Evolutionary conservation across 495 filamentous ascomycete genomes (phyloP).

Genomic region (Hypoxylon rickii): DNA sequence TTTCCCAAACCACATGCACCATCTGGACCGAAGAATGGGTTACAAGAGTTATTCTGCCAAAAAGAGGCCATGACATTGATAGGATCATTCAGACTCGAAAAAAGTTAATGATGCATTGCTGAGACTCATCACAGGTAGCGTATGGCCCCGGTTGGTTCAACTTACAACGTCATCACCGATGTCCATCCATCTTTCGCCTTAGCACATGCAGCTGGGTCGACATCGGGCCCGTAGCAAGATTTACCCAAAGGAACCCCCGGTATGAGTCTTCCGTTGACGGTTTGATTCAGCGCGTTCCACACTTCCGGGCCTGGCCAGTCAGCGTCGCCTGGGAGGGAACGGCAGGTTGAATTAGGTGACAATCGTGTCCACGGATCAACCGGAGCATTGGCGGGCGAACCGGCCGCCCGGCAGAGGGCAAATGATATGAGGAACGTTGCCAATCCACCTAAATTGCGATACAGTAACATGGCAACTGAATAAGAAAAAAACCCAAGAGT

Average conservation of each 20-base stretch:
- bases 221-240: neutral
- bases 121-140: neutral
- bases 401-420: too few relatives aligned
- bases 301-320: neutral
- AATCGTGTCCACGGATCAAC: too few relatives aligned
- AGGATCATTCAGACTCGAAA: neutral
- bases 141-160: too few relatives aligned
- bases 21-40: constrained; percentile 24
- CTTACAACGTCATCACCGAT: neutral
- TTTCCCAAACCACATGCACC: constrained; percentile 60
- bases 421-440: too few relatives aligned
- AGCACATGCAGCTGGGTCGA: neutral
- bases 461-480: too few relatives aligned
- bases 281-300: neutral
- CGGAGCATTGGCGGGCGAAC: too few relatives aligned
- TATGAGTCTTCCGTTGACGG: neutral
- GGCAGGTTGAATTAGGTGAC: too few relatives aligned
- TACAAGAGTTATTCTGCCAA: constrained; percentile 38
- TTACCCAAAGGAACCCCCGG: neutral
- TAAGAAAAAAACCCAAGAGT: too few relatives aligned
- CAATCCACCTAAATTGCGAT: too few relatives aligned
- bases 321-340: neutral
- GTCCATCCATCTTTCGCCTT: neutral
- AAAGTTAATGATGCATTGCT: neutral
- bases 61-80: constrained; percentile 44